Percentiles rank a stretch among this genome's conserved stretches.
Evolutionary conservation across 2,329 filamentous ascomycete genomes (phyloP).

Genomic region (Arthrobotrys sphaeroides): DNA sequence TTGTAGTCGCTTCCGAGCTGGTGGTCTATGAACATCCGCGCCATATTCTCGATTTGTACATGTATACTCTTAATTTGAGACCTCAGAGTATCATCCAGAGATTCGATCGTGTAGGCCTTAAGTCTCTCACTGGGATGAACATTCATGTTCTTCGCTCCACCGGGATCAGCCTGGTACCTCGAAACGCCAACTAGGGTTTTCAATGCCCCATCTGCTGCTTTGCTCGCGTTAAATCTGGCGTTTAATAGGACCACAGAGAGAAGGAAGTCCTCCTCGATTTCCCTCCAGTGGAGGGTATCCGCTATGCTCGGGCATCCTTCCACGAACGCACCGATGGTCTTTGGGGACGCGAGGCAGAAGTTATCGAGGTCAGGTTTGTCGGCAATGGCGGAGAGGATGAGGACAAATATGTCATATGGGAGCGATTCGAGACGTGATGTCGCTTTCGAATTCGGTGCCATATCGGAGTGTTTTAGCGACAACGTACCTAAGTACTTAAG

Average conservation of each 20-base stretch:
- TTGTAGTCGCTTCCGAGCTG: not conserved
- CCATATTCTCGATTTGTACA: not conserved
- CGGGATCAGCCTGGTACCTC: no score
- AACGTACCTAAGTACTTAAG: no score
- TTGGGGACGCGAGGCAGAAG: constrained; percentile 21
- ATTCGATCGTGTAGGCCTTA: not conserved
- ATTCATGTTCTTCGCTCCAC: not conserved
- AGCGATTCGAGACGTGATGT: constrained; percentile 8
- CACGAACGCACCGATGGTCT: not conserved
- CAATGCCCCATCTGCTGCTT: not conserved
- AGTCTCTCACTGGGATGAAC: not conserved
- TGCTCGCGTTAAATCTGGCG: not conserved
- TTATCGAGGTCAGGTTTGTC: constrained; percentile 31
- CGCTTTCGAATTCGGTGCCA: no score
- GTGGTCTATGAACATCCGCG: not conserved
- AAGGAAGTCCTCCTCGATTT: constrained; percentile 19
- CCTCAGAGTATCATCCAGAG: not conserved
- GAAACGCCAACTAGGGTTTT: not conserved
- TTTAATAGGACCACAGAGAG: not conserved
- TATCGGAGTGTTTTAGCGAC: no score
- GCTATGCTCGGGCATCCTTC: not conserved
- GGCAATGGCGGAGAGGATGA: constrained; percentile 20
- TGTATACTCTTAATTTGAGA: not conserved
- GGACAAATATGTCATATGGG: constrained; percentile 28
- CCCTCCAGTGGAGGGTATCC: constrained; percentile 1